A percentile compares a stretch with the other conserved stretches of the same genome.
Conservation (phyloP, 305 asterid species). For the Nicotiana rustica region DNA sequence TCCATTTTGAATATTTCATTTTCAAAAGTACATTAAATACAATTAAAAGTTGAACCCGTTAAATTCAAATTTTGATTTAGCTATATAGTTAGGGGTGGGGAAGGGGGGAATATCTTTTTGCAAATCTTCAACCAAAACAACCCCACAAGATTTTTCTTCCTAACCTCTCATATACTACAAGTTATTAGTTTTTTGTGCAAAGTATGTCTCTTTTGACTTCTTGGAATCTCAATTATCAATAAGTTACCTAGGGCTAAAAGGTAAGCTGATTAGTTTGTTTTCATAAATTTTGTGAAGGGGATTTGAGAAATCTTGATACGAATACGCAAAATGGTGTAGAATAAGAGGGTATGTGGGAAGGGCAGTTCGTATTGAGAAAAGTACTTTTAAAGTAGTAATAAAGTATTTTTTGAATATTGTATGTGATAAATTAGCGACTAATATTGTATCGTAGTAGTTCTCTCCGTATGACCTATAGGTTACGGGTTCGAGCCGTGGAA, state of each 20-base stretch:
- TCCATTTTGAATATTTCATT: too few species aligned
- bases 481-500: too few species aligned
- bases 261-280: not conserved
- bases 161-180: slow-evolving; percentile 7
- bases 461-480: too few species aligned
- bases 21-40: too few species aligned
- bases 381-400: not conserved
- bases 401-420: not conserved
- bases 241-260: not conserved
- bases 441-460: too few species aligned
- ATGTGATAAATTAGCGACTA: not conserved
- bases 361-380: not conserved
- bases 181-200: not conserved
- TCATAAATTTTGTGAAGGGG: not conserved
- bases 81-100: not conserved
- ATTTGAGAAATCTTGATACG: not conserved
- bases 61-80: too few species aligned
- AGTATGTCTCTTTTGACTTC: slow-evolving; percentile 13
- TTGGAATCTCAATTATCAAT: slow-evolving; percentile 30
- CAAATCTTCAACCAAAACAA: slow-evolving; percentile 24
- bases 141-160: slow-evolving; percentile 3
- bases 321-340: slow-evolving; percentile 6
- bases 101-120: not conserved
- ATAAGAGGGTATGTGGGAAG: slow-evolving; percentile 23
- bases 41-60: too few species aligned